These are phyloP conservation scores for Litchi chinensis DNA, from an alignment of 345 rosid species.

Conservation along the genomic window DNA sequence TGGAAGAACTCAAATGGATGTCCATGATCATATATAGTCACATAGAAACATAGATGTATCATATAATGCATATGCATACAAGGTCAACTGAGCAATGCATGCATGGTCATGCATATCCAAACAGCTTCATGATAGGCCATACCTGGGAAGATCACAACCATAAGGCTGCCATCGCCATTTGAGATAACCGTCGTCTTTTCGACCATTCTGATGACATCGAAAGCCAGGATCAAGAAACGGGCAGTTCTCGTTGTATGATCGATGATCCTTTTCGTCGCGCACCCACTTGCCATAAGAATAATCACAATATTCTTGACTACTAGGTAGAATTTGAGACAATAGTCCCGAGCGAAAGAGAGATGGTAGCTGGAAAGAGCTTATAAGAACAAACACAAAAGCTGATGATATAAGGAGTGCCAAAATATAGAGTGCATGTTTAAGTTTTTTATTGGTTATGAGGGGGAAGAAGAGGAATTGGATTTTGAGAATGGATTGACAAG, in stretches of 20 bases:
- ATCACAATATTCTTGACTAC: slow-evolving; percentile 39
- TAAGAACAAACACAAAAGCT: slow-evolving; percentile 27
- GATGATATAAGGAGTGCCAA: slow-evolving; percentile 44
- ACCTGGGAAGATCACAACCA: slow-evolving; percentile 81
- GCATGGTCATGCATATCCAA: slow-evolving; percentile 4
- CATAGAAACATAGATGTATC: not conserved
- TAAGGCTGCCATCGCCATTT: slow-evolving; percentile 94
- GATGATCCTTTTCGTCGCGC: slow-evolving; percentile 34
- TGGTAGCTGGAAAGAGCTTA: slow-evolving; percentile 16
- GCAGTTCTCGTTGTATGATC: slow-evolving; percentile 59
- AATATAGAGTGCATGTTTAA: slow-evolving; percentile 26
- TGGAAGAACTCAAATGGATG: not conserved
- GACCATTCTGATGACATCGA: slow-evolving; percentile 62
- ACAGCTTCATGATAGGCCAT: slow-evolving; percentile 6
- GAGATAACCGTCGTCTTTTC: slow-evolving; percentile 59
- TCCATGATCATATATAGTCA: not conserved
- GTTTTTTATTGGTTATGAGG: slow-evolving; percentile 39
- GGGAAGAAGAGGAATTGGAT: slow-evolving; percentile 24
- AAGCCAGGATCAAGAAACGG: slow-evolving; percentile 87
- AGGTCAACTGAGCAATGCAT: not conserved
- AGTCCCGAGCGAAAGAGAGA: slow-evolving; percentile 30
- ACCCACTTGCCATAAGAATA: slow-evolving; percentile 78
- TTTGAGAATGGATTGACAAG: slow-evolving; percentile 18
- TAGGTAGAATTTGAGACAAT: slow-evolving; percentile 6
- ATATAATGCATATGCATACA: too few relatives aligned